Evolutionary conservation across 2,329 filamentous ascomycete genomes (phyloP), one percentile per base, ranked within the genome.

Genomic region (Graphium sp.): DNA sequence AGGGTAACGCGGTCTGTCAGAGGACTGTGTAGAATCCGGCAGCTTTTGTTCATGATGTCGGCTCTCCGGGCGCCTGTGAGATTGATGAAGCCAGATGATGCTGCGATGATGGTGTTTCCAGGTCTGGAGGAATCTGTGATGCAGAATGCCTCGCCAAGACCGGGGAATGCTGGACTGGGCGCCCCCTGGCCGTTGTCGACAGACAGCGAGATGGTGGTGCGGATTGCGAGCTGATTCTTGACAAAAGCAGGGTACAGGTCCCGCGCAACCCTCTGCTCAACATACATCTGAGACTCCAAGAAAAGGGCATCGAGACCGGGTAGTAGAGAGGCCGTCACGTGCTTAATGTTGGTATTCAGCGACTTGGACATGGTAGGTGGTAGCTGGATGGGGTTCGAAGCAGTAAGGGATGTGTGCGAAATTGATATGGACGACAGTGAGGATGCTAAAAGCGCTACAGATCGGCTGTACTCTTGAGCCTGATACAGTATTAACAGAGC

Each of bases 71-170:
- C 65, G 5, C 63, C 63, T 1, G 62, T 66, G 5, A 67, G 43
- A n/a, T 50, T 45, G 26, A 61, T 48, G 33, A 67, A 68, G 2
- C 60, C 59, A 32, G 66, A 60, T 0, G 62, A 64, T 4, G 55
- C 56, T 32, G 46, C 60, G 0, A 54, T 35, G 22, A 66, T 58
- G 0, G 64, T 60, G 33, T 66, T 65, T 28, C 66, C 60, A 0
- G 54, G 49, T 24, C 52, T 49, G 5, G 46, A 39, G 1, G 62
- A 61, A 37, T 72, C 60, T 1, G 62, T 68, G 11, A 74, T 41
- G 32, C 65, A 67, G 36, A 74, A 73, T 14, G 66, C 65, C 27
- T 66, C 56, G 7, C 65, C 67, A 0, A 74, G 51, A 1, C 69
- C 69, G 3, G 59, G 58, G 30, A 61, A 72, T n/a, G n/a, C n/a